Percentiles rank a stretch among this genome's conserved stretches.
Evolutionary conservation across 148 eudicot genomes (phyloP).

Genomic region (Pharnaceum exiguum): DNA sequence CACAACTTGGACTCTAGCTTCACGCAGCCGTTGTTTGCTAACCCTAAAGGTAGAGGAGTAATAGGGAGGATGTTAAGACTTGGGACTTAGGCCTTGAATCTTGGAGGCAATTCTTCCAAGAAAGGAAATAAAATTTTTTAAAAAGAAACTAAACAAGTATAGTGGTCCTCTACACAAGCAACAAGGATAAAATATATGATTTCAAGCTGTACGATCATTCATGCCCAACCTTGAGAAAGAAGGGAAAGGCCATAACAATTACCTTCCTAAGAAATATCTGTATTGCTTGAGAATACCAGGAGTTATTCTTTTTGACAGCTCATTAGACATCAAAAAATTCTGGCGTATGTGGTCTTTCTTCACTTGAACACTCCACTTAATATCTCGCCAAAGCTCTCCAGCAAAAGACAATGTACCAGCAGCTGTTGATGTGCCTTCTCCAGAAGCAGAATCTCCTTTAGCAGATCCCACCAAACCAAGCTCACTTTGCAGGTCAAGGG

Average conservation of each 20-base stretch:
- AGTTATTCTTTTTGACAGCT: constrained; percentile 61
- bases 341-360: constrained; percentile 45
- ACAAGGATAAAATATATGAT: too few species aligned
- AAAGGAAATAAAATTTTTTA: too few species aligned
- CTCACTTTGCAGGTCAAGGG: constrained; percentile 60
- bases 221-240: too few species aligned
- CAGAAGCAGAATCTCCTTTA: constrained; percentile 31
- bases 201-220: too few species aligned
- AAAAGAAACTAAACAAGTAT: too few species aligned
- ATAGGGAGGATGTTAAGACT: neutral
- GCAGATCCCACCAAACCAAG: constrained; percentile 36
- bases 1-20: constrained; percentile 73
- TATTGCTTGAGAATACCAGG: constrained; percentile 60
- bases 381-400: constrained; percentile 72
- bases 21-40: constrained; percentile 81
- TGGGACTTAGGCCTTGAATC: too few species aligned
- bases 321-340: constrained; percentile 41
- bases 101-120: too few species aligned
- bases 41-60: constrained; percentile 35
- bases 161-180: too few species aligned
- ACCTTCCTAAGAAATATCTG: constrained; percentile 80
- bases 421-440: constrained; percentile 18
- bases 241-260: constrained; percentile 1
- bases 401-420: constrained; percentile 50
- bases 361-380: constrained; percentile 43